A percentile compares a stretch with the other conserved stretches of the same genome.
Conservation (phyloP, 176 grass and related monocot species). For the Stipa capillata region DNA sequence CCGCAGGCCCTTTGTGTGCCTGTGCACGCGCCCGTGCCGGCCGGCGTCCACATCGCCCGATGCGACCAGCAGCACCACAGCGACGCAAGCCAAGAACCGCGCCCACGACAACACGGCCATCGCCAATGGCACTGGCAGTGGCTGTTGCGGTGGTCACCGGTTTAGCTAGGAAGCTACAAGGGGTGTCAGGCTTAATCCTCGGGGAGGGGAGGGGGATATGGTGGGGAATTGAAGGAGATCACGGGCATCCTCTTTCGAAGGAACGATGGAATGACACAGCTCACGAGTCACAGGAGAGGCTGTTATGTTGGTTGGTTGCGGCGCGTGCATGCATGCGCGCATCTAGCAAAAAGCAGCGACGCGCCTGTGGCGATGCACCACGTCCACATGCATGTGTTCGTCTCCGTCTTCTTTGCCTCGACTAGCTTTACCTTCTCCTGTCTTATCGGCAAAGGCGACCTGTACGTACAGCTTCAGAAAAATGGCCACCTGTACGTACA, state of each 20-base stretch:
- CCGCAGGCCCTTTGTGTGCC: constrained; percentile 49
- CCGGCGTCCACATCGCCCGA: background rate
- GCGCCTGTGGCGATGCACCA: no score
- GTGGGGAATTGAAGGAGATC: constrained; percentile 24
- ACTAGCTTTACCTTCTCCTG: background rate
- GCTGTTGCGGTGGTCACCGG: background rate
- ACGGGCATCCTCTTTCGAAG: constrained; percentile 5
- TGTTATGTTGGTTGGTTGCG: constrained; percentile 20
- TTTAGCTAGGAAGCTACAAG: background rate
- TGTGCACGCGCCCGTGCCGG: background rate
- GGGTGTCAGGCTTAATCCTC: background rate
- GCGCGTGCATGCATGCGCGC: background rate
- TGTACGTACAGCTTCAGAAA: background rate
- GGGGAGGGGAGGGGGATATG: background rate
- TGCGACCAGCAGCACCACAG: background rate
- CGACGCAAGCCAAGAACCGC: background rate
- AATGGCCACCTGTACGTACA: no score
- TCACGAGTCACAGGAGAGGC: constrained; percentile 13
- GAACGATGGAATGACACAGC: constrained; percentile 2
- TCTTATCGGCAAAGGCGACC: background rate
- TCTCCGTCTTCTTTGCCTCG: background rate
- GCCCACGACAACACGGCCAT: background rate
- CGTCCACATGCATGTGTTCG: background rate
- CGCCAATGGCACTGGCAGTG: background rate
- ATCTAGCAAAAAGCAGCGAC: background rate